Conservation (phyloP, 805 yeast species). For the Teunomyces stri region DNA sequence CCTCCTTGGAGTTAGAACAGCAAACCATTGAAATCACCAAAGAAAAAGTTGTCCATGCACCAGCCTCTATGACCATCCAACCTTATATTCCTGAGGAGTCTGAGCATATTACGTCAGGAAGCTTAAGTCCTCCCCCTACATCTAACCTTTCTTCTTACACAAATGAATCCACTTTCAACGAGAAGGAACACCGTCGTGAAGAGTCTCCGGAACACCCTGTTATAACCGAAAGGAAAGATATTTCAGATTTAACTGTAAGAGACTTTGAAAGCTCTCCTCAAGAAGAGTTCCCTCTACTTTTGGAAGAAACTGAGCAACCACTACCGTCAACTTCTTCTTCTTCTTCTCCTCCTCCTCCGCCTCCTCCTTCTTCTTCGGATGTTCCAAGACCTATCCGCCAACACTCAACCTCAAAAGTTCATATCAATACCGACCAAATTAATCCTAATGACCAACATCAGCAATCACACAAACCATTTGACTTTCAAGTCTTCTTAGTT, state of each 20-base stretch:
- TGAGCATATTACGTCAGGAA: neutral
- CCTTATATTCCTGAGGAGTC: slow-evolving; percentile 2
- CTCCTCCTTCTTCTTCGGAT: neutral
- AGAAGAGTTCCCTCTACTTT: slow-evolving; percentile 15
- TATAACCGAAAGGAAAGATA: slow-evolving; percentile 5
- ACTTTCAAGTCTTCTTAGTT: slow-evolving; percentile 75
- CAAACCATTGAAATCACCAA: neutral
- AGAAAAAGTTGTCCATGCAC: slow-evolving; percentile 1
- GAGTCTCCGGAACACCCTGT: neutral
- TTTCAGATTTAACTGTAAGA: slow-evolving; percentile 13
- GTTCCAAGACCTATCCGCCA: neutral
- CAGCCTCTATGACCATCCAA: neutral
- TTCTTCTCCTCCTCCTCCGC: neutral
- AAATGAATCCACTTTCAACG: neutral
- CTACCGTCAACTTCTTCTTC: neutral
- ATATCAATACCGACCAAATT: slow-evolving; percentile 1
- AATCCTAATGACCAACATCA: slow-evolving; percentile 37
- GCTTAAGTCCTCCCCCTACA: neutral
- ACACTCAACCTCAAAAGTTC: neutral
- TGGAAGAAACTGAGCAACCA: neutral
- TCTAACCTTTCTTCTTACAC: slow-evolving; percentile 2
- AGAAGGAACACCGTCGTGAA: slow-evolving; percentile 1
- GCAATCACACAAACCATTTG: slow-evolving; percentile 56
- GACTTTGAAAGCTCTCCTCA: slow-evolving; percentile 13
- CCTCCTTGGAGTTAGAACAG: neutral